These are phyloP conservation scores for Ceriops zippeliana DNA, from an alignment of 345 rosid species.

Conservation along the genomic window DNA sequence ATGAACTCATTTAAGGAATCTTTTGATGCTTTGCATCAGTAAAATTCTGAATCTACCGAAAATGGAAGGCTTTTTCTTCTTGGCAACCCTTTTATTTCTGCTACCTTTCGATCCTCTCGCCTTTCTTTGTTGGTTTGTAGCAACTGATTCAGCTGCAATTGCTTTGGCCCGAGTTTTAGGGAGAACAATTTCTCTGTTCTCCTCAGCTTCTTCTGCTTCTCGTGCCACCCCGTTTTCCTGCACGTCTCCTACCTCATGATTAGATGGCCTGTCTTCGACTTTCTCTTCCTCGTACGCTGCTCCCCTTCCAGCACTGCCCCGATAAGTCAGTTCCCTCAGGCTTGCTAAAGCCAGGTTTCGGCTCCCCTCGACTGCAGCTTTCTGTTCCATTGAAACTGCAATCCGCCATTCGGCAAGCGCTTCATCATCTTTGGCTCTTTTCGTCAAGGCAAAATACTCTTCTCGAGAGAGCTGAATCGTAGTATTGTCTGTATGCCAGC, in stretches of 20 bases:
- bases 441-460: conserved; percentile 36
- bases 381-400: conserved; percentile 43
- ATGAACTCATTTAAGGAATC: conserved; percentile 20
- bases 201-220: conserved; percentile 1
- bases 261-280: background rate
- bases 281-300: background rate
- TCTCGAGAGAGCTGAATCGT: conserved; percentile 27
- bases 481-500: conserved; percentile 17
- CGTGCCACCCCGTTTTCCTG: background rate
- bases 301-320: conserved; percentile 7
- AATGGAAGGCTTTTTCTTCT: conserved; percentile 26
- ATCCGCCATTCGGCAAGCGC: conserved; percentile 44
- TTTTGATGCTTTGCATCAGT: conserved; percentile 19
- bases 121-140: background rate
- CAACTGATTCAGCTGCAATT: conserved; percentile 1
- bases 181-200: conserved; percentile 6
- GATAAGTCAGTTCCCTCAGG: conserved; percentile 19
- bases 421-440: conserved; percentile 42
- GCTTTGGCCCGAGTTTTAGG: conserved; percentile 33
- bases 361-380: conserved; percentile 38
- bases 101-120: conserved; percentile 17
- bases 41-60: conserved; percentile 24
- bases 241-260: conserved; percentile 18
- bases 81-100: background rate
- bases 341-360: conserved; percentile 29